A percentile compares a stretch with the other conserved stretches of the same genome.
Evolutionary conservation across 73 alveolate species (phyloP).

Genomic region (Durusdinium trenchii): DNA sequence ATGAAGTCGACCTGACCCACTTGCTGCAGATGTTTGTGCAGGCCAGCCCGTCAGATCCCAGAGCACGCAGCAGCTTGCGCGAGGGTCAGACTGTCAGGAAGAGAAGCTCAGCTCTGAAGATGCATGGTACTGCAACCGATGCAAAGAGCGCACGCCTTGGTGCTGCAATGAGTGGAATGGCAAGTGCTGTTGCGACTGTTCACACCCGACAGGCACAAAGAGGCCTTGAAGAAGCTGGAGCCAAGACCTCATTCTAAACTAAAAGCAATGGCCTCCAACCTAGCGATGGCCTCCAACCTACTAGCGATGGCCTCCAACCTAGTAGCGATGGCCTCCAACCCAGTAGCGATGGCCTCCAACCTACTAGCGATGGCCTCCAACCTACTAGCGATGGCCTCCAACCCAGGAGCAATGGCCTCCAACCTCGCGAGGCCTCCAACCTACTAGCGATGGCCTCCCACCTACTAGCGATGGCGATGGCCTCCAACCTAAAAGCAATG

Average conservation of each 20-base stretch:
- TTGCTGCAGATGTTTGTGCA: conserved; percentile 71
- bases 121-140: conserved; percentile 89
- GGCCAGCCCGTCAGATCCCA: background rate
- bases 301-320: background rate
- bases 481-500: background rate
- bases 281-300: background rate
- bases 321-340: background rate
- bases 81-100: background rate
- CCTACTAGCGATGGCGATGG: background rate
- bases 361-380: background rate
- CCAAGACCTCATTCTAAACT: background rate
- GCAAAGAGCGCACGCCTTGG: conserved; percentile 44
- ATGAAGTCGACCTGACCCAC: conserved; percentile 58
- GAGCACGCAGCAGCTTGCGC: too few species aligned
- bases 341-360: background rate
- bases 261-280: background rate
- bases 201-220: conserved; percentile 33
- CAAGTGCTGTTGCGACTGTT: background rate
- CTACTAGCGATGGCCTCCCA: background rate
- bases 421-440: background rate
- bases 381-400: background rate
- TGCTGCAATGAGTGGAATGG: background rate
- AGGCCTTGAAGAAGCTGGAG: conserved; percentile 94
- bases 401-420: background rate
- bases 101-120: conserved; percentile 57